Base-by-base conservation (phyloP, 768 basidiomycete genomes). In the Jaapia argillacea region DNA sequence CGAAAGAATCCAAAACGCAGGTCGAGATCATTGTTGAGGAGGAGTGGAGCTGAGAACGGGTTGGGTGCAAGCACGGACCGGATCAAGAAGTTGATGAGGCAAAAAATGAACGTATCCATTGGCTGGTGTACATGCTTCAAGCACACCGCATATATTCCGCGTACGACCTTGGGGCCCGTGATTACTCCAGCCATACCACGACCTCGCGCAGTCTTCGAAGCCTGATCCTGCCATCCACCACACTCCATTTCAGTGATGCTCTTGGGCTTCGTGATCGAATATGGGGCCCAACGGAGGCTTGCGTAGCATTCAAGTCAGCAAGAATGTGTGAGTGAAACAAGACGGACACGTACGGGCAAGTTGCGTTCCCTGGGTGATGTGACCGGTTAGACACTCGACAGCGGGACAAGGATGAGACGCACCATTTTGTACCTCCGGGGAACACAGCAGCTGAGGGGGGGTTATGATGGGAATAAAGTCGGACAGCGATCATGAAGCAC, bases 341-440 rank as follows among this genome's bases (percentile, higher is more conserved):
- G n/a, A n/a, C n/a, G n/a, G n/a, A 22, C 41, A 66, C 81, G 28
- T 67, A 89, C 87, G 49, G 86, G 85, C 47, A 75, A 58, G 57
- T 89, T 88, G 47, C 87, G 81, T 64, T 90, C 87, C 87, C 86
- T 75, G 72, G 7, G 36, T n/a, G 3, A 14, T 36, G 18, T 46
- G 41, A 42, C 24, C 44, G 45, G 40, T 38, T 13, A 39, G 49
- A 41, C 24, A 49, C 36, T 33, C 24, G 43, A 37, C 20, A 50
- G 10, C 6, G 40, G n/a, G n/a, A n/a, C n/a, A n/a, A n/a, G n/a
- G 28, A 33, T 33, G 10, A 36, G 13, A 75, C 82, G 53, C 55
- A 93, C 92, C 92, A 97, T 66, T 94, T 96, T n/a, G 90, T 91
- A 46, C 93, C 93, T 45, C 85, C 90, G 38, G 90, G 89, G 60